Conservation (phyloP, 148 eudicot genomes). For the Euryodendron excelsum region DNA sequence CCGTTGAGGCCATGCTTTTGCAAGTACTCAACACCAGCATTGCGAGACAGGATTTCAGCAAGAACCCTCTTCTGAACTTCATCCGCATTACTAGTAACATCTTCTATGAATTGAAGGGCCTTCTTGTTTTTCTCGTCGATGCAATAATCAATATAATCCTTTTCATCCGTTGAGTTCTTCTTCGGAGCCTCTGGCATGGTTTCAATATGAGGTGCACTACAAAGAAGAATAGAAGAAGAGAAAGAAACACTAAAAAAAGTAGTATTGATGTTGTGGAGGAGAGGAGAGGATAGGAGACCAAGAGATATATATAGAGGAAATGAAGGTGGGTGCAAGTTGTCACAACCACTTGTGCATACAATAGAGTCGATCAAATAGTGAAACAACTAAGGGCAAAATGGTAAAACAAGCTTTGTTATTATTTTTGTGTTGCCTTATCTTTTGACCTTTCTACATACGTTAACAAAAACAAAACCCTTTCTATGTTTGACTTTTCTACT, state of each 20-base stretch:
- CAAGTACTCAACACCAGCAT: constrained; percentile 26
- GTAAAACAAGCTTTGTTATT: background rate
- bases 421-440: background rate
- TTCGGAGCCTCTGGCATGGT: constrained; percentile 58
- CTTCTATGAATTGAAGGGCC: constrained; percentile 20
- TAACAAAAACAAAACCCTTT: no score
- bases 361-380: background rate
- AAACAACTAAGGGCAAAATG: background rate
- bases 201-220: background rate
- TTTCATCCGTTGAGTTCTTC: background rate
- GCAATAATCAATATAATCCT: background rate
- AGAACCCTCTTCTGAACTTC: constrained; percentile 18
- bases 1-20: constrained; percentile 16
- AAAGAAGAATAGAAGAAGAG: background rate
- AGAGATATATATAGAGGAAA: background rate
- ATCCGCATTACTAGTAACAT: constrained; percentile 21
- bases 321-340: background rate
- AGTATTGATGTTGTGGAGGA: background rate
- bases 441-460: background rate
- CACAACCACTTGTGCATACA: background rate
- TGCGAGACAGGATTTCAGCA: constrained; percentile 19
- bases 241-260: background rate
- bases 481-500: no score
- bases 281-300: background rate
- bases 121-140: constrained; percentile 33